phyloP scores from a whole-genome alignment of 202 grass and related monocot genomes.

The Bolboschoenoplectus hybrid region DNA sequence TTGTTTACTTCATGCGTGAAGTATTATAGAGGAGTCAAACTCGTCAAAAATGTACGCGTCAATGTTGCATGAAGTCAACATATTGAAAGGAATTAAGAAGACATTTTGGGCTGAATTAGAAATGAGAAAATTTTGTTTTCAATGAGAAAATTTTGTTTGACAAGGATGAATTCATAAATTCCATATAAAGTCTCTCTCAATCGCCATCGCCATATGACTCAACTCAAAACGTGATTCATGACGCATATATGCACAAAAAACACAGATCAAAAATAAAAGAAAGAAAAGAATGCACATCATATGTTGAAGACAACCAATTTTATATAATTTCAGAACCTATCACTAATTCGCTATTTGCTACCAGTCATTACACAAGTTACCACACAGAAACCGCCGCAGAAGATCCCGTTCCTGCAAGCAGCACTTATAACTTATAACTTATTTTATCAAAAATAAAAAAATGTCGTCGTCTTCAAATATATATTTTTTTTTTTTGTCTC shows the following conservation, averaged over 20 bases:
- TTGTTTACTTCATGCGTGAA: no score
- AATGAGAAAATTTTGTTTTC: not conserved
- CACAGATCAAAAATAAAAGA: no score
- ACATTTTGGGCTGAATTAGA: not conserved
- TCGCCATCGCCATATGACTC: not conserved
- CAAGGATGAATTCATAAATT: not conserved
- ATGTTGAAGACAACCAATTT: not conserved
- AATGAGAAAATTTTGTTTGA: not conserved
- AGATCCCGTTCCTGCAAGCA: not conserved
- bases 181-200: slow-evolving; percentile 9
- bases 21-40: no score
- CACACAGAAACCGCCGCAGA: not conserved
- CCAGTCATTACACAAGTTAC: not conserved
- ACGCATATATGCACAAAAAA: not conserved
- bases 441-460: not conserved
- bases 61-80: not conserved
- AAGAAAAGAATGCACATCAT: not conserved
- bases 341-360: not conserved
- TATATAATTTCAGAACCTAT: not conserved
- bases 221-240: not conserved
- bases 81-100: not conserved
- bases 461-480: not conserved
- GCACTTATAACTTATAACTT: not conserved
- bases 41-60: not conserved
- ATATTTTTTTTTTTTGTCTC: not conserved